Conservation (phyloP, 345 rosid species). For the Populus ilicifolia region DNA sequence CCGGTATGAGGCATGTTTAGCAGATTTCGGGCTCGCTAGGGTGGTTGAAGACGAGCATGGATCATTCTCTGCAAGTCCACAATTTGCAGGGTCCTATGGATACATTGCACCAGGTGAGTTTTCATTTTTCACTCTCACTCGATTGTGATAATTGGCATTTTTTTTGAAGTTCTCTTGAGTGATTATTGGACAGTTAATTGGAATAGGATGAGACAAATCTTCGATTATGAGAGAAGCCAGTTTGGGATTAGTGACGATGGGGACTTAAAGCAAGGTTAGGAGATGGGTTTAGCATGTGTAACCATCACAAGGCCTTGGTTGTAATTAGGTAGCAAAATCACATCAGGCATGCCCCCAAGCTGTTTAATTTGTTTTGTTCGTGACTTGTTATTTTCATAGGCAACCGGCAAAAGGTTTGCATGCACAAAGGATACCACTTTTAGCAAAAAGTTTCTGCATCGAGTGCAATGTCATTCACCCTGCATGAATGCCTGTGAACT, state of each 20-base stretch:
- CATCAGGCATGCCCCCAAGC: not conserved
- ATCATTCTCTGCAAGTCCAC: constrained; percentile 47
- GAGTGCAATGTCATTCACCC: not conserved
- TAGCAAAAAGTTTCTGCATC: not conserved
- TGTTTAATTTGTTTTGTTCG: not conserved
- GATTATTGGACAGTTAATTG: not conserved
- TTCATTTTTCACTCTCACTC: not conserved
- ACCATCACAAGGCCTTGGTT: not conserved
- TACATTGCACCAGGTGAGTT: constrained; percentile 87
- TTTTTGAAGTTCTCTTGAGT: not conserved
- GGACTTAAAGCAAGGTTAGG: not conserved
- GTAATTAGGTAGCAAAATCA: not conserved
- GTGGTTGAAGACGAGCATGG: constrained; percentile 47
- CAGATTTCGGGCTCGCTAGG: constrained; percentile 83
- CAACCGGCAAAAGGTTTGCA: not conserved
- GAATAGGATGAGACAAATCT: not conserved
- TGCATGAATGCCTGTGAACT: not conserved
- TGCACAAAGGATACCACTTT: not conserved
- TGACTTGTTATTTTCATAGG: not conserved
- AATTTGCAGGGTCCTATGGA: constrained; percentile 84
- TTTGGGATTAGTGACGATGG: not conserved
- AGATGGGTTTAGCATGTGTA: not conserved
- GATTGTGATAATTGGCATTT: too few relatives aligned
- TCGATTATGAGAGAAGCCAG: not conserved
- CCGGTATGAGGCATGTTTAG: constrained; percentile 59